Base-by-base conservation (phyloP, 2,329 filamentous ascomycete genomes). In the Aspergillus sergii region DNA sequence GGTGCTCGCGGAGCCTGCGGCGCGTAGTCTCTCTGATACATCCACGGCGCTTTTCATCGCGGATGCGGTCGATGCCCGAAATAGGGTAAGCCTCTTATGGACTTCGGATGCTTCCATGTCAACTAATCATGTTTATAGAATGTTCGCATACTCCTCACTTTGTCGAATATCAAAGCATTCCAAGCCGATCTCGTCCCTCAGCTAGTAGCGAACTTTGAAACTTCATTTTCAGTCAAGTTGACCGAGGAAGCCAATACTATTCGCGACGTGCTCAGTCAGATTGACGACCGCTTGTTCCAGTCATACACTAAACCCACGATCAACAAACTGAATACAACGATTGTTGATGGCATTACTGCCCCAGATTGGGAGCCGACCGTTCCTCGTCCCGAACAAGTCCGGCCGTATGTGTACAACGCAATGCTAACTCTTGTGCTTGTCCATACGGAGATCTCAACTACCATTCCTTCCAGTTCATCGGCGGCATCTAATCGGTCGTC, bases 221-320 rank as follows among this genome's bases (percentile, higher is more conserved):
- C 92, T 57, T 88, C 92, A 60, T 99, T 99, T 79, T 93, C 92
- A 1, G 92, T 98, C 66, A 96, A 96, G 74, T 86, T 99, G 64
- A 96, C 93, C 1, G 94, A 97, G 66, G 95, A 99, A 79, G 90
- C 90, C 61, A 94, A 94, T 76, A 95, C 92, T 0, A 94, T 99
- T 73, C 89, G 90, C 60, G 93, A 98, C 72, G 93, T 96, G 4
- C 88, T 98, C 14, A 86, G 87, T 19, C 93, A 98, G 76, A 97
- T 99, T 67, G 94, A 98, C 73, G 86, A 89, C 14, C 89, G 92
- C 7, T 88, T 99, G 41, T 99, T 99, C 85, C 88, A 93, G 71
- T 93, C 93, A 2, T 99, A 97, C 80, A 96, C 93, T 16, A 88
- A 89, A 28, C 93, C 93, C 1, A 89, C 89, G 2, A 87, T 92